Base-by-base conservation (phyloP, 2,329 filamentous ascomycete species). In the Neofusicoccum umdonicola region DNA sequence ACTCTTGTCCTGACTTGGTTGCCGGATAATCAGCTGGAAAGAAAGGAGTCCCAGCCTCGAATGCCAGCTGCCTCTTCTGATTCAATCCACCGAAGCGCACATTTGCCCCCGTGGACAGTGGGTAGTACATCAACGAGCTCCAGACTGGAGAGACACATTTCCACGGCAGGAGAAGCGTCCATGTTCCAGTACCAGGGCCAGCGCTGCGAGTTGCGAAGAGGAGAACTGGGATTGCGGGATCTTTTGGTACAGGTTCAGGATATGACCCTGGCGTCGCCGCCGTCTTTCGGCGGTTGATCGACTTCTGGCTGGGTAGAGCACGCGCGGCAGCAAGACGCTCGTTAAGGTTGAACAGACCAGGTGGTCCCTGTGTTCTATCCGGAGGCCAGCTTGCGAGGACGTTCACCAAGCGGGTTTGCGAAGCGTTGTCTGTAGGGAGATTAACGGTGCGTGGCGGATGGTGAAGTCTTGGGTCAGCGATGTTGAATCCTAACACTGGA, bases 101-200 rank as follows among this genome's bases (percentile, higher is more conserved):
- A 66, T 92, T 96, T 0, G 90, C 89, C 7, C 93, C 93, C 0
- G 88, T 90, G 0, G 88, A 90, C 0, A 96, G 82, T 0, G 92
- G 91, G 66, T 89, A 92, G 72, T 92, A 92, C 78, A 96, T 89
- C 13, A 98, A 79, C 52, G 87, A 88, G 70, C 94, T 90, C 95
- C 95, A 99, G 37, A 97, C 82, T 0, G 92, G 87, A 41, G 87
- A 82, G 41, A 98, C 90, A 70, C 91, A 97, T 73, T 91, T 93
- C 92, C 94, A 97, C 0, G 95, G 95, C 3, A 95, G 84, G 27
- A 98, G 82, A 1, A 98, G 75, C 0, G 89, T 95, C 92, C 93
- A 98, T 0, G 84, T 88, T 0, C 90, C 89, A 54, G 90, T 87
- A 1, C 69, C 74, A 63, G 82, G 79, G 52, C 83, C 84, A 11